Percentiles rank a stretch among this genome's conserved stretches.
Evolutionary conservation across 768 basidiomycete genomes (phyloP).

Genomic region (Lentinula sp.): DNA sequence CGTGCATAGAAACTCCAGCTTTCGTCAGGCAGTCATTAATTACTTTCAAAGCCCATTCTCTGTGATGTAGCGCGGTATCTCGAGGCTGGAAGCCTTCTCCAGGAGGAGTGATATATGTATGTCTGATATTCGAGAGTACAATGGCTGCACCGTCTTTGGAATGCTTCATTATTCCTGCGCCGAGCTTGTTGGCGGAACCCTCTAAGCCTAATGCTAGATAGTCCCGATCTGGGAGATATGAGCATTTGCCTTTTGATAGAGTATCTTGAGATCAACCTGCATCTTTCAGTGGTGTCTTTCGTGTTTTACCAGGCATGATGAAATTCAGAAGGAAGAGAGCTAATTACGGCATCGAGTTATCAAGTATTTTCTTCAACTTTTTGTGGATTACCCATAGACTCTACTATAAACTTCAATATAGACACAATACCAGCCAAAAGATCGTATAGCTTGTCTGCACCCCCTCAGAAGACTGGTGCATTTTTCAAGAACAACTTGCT

Average conservation of each 20-base stretch:
- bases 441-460: not conserved
- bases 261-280: conserved; percentile 11
- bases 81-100: conserved; percentile 96
- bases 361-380: no score
- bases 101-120: conserved; percentile 98
- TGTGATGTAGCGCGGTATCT: conserved; percentile 94
- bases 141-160: conserved; percentile 60
- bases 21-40: conserved; percentile 69
- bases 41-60: conserved; percentile 84
- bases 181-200: conserved; percentile 97
- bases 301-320: conserved; percentile 15
- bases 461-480: conserved; percentile 55
- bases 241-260: not conserved
- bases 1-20: conserved; percentile 63
- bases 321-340: not conserved
- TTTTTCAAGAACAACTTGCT: conserved; percentile 73
- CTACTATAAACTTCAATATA: not conserved
- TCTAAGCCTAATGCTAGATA: conserved; percentile 93
- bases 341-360: not conserved
- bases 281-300: conserved; percentile 13
- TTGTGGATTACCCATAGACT: no score
- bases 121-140: conserved; percentile 89
- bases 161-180: conserved; percentile 89
- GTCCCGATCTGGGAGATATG: conserved; percentile 35
- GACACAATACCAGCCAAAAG: no score